These are phyloP conservation scores for Naematelia encephala DNA, from an alignment of 768 basidiomycete species.

Conservation along the genomic window DNA sequence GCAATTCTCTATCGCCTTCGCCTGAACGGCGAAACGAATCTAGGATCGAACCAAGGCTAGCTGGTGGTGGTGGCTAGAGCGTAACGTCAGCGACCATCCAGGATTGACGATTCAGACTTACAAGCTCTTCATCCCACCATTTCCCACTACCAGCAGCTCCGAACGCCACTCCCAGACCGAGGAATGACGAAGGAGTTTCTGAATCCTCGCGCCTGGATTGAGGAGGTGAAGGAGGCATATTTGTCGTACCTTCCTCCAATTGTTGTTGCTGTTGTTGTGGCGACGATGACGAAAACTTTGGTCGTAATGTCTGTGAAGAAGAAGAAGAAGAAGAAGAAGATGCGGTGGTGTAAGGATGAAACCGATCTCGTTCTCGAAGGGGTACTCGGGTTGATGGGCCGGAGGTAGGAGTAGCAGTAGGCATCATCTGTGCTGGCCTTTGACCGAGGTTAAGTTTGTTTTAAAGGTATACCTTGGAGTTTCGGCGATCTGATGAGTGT, in stretches of 20 bases:
- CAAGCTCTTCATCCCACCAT: slow-evolving; percentile 48
- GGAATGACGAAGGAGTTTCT: slow-evolving; percentile 26
- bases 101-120: slow-evolving; percentile 17
- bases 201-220: slow-evolving; percentile 34
- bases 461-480: too few relatives aligned
- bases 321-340: too few relatives aligned
- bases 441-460: too few relatives aligned
- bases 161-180: slow-evolving; percentile 35
- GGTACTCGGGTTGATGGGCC: too few relatives aligned
- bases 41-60: slow-evolving; percentile 78
- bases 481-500: too few relatives aligned
- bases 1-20: slow-evolving; percentile 87
- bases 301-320: too few relatives aligned
- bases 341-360: too few relatives aligned
- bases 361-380: too few relatives aligned
- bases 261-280: not conserved
- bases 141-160: slow-evolving; percentile 34
- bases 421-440: too few relatives aligned
- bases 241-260: not conserved
- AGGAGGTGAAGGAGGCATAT: slow-evolving; percentile 34
- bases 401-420: too few relatives aligned
- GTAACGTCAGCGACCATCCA: not conserved
- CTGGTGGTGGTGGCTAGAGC: slow-evolving; percentile 66
- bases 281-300: too few relatives aligned
- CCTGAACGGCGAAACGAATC: slow-evolving; percentile 78